Conservation (phyloP, 2,329 filamentous ascomycete genomes). For the Dactylellina cionopaga region DNA sequence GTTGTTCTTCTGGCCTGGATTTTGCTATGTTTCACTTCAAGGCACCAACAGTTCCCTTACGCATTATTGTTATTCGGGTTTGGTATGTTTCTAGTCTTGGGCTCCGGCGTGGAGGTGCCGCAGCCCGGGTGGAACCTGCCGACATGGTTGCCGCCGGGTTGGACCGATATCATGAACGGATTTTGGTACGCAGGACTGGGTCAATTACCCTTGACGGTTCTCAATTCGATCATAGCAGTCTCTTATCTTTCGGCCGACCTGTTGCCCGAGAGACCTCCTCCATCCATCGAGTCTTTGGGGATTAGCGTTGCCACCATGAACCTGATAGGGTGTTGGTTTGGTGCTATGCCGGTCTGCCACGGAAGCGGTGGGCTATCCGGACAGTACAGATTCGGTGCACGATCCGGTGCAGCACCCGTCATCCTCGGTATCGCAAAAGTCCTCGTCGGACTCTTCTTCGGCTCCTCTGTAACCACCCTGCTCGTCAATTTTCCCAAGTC, state of each 20-base stretch:
- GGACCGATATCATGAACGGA: slow-evolving; percentile 54
- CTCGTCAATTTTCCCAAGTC: slow-evolving; percentile 78
- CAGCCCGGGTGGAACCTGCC: slow-evolving; percentile 53
- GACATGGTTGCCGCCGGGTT: slow-evolving; percentile 29
- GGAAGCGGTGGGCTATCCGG: slow-evolving; percentile 90
- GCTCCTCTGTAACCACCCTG: slow-evolving; percentile 76
- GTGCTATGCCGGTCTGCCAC: slow-evolving; percentile 94
- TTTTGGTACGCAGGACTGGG: slow-evolving; percentile 71
- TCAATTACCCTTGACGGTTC: slow-evolving; percentile 87
- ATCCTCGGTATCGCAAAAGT: slow-evolving; percentile 81
- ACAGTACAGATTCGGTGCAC: slow-evolving; percentile 89
- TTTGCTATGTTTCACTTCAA: slow-evolving; percentile 72
- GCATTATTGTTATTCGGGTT: slow-evolving; percentile 76
- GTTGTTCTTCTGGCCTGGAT: slow-evolving; percentile 80
- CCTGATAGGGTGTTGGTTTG: slow-evolving; percentile 85
- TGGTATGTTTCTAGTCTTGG: slow-evolving; percentile 73
- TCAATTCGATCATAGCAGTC: slow-evolving; percentile 92
- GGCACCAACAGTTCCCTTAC: slow-evolving; percentile 76
- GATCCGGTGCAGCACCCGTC: slow-evolving; percentile 84
- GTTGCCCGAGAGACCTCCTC: slow-evolving; percentile 73
- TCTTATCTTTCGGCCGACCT: slow-evolving; percentile 81
- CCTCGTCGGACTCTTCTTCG: slow-evolving; percentile 77
- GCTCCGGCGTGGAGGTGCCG: slow-evolving; percentile 53
- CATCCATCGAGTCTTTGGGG: slow-evolving; percentile 79
- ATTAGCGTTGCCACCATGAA: slow-evolving; percentile 87